Evolutionary conservation across 2,329 filamentous ascomycete species (phyloP).

Genomic region (Alternaria triticina): DNA sequence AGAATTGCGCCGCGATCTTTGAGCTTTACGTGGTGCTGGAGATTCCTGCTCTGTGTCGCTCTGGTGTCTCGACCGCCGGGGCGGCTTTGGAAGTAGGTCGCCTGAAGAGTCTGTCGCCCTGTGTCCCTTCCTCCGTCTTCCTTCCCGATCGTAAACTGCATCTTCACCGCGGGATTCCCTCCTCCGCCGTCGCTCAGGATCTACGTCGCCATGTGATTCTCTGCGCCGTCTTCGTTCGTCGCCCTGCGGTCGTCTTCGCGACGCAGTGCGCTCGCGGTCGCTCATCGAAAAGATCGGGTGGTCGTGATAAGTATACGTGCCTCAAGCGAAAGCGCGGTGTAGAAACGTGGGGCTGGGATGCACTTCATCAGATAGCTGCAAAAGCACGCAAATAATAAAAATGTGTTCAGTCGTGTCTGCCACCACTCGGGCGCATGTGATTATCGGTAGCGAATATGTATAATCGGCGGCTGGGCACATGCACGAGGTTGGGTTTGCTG

Average conservation of each 20-base stretch:
- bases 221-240: constrained; percentile 38
- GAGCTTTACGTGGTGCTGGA: constrained; percentile 28
- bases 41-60: constrained; percentile 44
- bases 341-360: constrained; percentile 23
- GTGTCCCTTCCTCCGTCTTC: constrained; percentile 42
- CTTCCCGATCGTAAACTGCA: constrained; percentile 32
- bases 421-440: constrained; percentile 2
- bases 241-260: constrained; percentile 31
- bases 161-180: constrained; percentile 27
- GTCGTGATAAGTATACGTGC: not conserved
- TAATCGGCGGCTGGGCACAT: constrained; percentile 21
- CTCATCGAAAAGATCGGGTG: constrained; percentile 18
- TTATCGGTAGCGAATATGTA: constrained; percentile 34
- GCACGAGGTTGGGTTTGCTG: constrained; percentile 23
- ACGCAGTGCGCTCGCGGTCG: constrained; percentile 30
- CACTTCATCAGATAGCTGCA: constrained; percentile 3
- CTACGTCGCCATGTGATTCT: constrained; percentile 35
- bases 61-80: constrained; percentile 26
- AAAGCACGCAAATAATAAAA: constrained; percentile 5
- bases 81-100: constrained; percentile 39
- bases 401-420: not conserved
- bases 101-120: constrained; percentile 50
- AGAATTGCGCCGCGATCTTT: constrained; percentile 27
- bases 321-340: constrained; percentile 7
- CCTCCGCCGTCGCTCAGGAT: constrained; percentile 26